phyloP scores from a whole-genome alignment of 2,329 filamentous ascomycete species.

The Calonectria ilicicola region DNA sequence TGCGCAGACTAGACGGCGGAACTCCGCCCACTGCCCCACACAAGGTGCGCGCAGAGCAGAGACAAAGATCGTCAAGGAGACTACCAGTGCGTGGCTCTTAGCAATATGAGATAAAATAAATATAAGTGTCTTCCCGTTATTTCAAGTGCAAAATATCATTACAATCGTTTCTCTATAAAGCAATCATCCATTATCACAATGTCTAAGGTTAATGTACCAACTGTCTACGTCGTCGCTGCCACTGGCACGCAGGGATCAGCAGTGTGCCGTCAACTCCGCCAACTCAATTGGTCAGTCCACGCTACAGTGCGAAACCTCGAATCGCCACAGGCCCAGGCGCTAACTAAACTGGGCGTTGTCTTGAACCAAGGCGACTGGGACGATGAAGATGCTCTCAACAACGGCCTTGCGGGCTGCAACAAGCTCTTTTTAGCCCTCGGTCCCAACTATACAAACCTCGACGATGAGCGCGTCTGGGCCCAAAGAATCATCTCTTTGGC shows the following conservation, averaged over 20 bases:
- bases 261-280: conserved; percentile 5
- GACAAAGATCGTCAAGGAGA: background rate
- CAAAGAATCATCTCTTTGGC: conserved; percentile 4
- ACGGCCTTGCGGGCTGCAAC: background rate
- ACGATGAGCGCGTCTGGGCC: conserved; percentile 1
- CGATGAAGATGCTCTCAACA: background rate
- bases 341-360: background rate
- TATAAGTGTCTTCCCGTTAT: background rate
- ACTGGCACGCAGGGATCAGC: conserved; percentile 15
- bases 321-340: conserved; percentile 8
- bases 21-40: conserved; percentile 3
- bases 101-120: background rate
- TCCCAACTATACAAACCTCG: conserved; percentile 3
- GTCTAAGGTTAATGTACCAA: background rate
- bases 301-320: conserved; percentile 6
- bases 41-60: background rate
- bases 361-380: conserved; percentile 10
- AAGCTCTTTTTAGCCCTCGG: conserved; percentile 3
- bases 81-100: background rate
- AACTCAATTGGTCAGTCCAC: conserved; percentile 3
- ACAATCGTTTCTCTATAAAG: background rate
- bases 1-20: background rate
- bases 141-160: background rate
- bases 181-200: background rate
- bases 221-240: conserved; percentile 10